These are phyloP conservation scores for Penicillium canariense DNA, from an alignment of 495 filamentous ascomycete species.

Conservation along the genomic window DNA sequence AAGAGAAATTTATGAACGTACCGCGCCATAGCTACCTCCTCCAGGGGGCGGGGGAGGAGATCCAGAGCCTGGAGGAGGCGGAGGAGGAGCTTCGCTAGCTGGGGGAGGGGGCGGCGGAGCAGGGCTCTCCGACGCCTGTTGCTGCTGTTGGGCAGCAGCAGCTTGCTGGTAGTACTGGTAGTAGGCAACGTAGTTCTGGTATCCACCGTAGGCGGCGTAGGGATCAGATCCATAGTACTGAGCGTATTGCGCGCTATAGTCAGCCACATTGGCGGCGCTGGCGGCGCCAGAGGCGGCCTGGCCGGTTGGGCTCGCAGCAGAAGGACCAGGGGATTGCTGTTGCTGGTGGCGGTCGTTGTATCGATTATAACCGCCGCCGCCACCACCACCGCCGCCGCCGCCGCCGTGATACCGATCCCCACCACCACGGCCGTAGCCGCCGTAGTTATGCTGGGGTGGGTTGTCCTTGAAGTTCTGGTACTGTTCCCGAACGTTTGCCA, in stretches of 20 bases:
- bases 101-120: conserved; percentile 62
- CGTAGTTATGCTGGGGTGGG: conserved; percentile 65
- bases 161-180: conserved; percentile 71
- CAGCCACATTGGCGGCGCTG: conserved; percentile 39
- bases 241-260: conserved; percentile 80
- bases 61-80: conserved; percentile 58
- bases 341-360: conserved; percentile 36
- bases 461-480: conserved; percentile 89
- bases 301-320: conserved; percentile 37
- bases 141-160: conserved; percentile 50
- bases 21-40: conserved; percentile 64
- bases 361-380: conserved; percentile 34
- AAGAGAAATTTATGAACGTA: conserved; percentile 32
- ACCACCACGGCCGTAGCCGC: conserved; percentile 50
- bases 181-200: conserved; percentile 66
- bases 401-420: conserved; percentile 29
- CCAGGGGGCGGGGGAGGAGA: conserved; percentile 64
- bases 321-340: conserved; percentile 37
- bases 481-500: conserved; percentile 76
- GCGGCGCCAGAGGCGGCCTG: conserved; percentile 32
- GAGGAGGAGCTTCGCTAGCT: conserved; percentile 61
- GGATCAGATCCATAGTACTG: conserved; percentile 82
- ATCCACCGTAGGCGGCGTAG: conserved; percentile 90
- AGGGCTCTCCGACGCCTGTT: conserved; percentile 39
- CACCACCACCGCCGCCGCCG: conserved; percentile 28